These are phyloP conservation scores for Chamaecrista fasciculata DNA, from an alignment of 306 rosid species.

Conservation along the genomic window DNA sequence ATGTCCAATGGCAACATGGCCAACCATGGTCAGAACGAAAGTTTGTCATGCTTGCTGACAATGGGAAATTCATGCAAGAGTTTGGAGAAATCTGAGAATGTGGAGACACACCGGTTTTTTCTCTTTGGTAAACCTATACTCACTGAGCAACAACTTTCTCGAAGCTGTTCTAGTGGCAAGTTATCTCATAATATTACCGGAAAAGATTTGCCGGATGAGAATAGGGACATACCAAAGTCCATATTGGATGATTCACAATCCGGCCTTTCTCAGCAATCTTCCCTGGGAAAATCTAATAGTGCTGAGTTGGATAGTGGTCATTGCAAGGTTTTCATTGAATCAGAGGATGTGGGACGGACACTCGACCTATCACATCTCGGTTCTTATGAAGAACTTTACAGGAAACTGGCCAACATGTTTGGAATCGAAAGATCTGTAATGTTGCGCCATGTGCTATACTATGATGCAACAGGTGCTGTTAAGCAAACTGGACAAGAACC, in stretches of 20 bases:
- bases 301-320: conserved; percentile 66
- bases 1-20: conserved; percentile 43
- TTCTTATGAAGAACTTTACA: conserved; percentile 80
- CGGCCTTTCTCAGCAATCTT: conserved; percentile 35
- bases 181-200: conserved; percentile 35
- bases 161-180: conserved; percentile 42
- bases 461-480: conserved; percentile 64
- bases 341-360: conserved; percentile 91
- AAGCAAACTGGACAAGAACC: conserved; percentile 88
- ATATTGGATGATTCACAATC: conserved; percentile 45
- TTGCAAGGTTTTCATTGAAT: conserved; percentile 92
- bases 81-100: conserved; percentile 64
- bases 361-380: conserved; percentile 63
- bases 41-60: conserved; percentile 63
- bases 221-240: conserved; percentile 44
- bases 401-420: conserved; percentile 76
- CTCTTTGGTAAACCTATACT: conserved; percentile 98
- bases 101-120: conserved; percentile 70
- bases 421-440: conserved; percentile 71
- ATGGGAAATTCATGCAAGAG: conserved; percentile 62
- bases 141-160: conserved; percentile 84
- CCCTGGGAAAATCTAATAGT: conserved; percentile 52
- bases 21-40: conserved; percentile 49
- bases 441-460: conserved; percentile 76
- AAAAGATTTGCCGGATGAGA: conserved; percentile 33